Evolutionary conservation across 441 rosid species (phyloP).

Genomic region (Daphne laureola): DNA sequence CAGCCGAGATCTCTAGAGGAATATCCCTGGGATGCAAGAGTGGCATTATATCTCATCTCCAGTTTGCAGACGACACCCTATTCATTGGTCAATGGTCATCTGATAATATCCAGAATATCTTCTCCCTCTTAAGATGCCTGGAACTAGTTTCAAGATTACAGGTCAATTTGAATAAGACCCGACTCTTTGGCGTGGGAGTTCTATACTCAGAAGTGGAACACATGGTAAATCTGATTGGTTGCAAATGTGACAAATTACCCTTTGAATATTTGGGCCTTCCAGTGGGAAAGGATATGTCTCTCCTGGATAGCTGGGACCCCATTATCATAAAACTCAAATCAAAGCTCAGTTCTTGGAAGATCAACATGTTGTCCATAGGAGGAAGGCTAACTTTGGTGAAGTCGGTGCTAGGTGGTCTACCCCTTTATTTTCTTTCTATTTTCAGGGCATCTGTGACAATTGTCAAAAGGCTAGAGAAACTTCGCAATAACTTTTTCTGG

Average conservation of each 20-base stretch:
- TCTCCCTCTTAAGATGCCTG: too few species aligned
- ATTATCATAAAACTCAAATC: neutral
- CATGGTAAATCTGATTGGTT: too few species aligned
- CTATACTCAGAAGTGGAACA: neutral
- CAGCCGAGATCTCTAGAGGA: neutral
- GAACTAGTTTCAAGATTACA: neutral
- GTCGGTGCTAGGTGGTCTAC: neutral
- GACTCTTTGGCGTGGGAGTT: neutral
- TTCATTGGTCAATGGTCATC: neutral
- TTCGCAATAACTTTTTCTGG: too few species aligned
- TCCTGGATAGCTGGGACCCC: neutral
- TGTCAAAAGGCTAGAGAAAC: neutral
- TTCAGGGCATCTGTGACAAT: neutral
- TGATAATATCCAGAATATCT: neutral
- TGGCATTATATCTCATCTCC: neutral
- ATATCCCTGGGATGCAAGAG: too few species aligned
- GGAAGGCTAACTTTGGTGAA: neutral
- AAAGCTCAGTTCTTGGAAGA: neutral
- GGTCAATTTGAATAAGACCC: neutral
- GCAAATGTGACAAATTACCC: neutral
- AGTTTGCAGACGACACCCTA: neutral
- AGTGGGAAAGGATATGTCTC: neutral
- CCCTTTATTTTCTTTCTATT: neutral
- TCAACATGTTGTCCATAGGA: neutral
- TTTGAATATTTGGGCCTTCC: neutral